Percentiles rank a stretch among this genome's conserved stretches.
Conservation (phyloP, 257 asterid genomes). For the Galeopsis tetrahit region DNA sequence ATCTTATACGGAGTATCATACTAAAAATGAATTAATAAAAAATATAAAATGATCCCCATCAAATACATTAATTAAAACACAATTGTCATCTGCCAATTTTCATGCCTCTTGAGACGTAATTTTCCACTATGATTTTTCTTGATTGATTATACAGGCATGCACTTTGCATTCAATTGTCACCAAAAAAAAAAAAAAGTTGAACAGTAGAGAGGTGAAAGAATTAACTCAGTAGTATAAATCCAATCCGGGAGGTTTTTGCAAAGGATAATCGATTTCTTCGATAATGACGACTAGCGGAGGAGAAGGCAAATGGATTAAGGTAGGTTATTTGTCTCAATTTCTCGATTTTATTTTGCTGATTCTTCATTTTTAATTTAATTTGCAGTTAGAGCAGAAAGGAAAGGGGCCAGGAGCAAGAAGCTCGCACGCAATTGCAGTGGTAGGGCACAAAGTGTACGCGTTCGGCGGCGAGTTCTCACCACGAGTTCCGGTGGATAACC, state of each 20-base stretch:
- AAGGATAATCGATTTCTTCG: background rate
- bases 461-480: conserved; percentile 92
- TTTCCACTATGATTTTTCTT: background rate
- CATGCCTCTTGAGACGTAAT: background rate
- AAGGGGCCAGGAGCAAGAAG: conserved; percentile 91
- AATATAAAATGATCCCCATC: no score
- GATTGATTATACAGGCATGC: no score
- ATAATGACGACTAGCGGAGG: conserved; percentile 41
- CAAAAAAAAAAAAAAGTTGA: no score
- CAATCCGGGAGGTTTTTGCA: no score
- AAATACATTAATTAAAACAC: no score
- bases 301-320: conserved; percentile 68
- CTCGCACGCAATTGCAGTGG: conserved; percentile 83
- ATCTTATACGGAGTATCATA: no score
- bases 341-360: background rate
- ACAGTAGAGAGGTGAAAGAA: no score
- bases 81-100: background rate
- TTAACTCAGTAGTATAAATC: no score
- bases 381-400: conserved; percentile 84
- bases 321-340: conserved; percentile 42
- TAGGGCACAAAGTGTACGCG: conserved; percentile 70
- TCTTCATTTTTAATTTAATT: background rate
- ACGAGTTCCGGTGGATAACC: conserved; percentile 85
- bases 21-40: no score
- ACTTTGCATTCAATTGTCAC: no score